Evolutionary conservation across 768 basidiomycete species (phyloP), one percentile per base, ranked within the genome.

Genomic region (Cystobasidium onofrii): DNA sequence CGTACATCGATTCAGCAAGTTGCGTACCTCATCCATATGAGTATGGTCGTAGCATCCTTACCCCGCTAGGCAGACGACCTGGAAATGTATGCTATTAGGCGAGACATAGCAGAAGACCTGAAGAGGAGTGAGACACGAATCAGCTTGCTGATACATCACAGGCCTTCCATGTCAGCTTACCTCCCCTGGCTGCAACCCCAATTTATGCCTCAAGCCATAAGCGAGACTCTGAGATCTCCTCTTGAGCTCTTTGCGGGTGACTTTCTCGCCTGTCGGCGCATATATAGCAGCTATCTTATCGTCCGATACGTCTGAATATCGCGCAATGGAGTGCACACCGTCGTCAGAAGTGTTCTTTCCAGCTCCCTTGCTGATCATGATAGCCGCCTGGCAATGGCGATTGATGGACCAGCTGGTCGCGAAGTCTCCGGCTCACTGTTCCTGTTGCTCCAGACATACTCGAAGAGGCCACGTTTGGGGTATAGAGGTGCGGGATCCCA

Each of bases 41-140:
- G 36, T 20, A 9, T 34, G 15, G 12, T n/a, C n/a, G n/a, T 15
- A 29, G 52, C 39, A 6, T 39, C 39, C 29, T 18, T 18, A 25
- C 31, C 20, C 46, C n/a, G 17, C 61, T 17, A 34, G n/a, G 18
- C 63, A 64, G 50, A 71, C 62, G 4, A 57, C n/a, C 57, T 60
- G 76, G 61, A 76, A 78, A 70, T 76, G 75, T 54, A 75, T 52
- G 25, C 74, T 46, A 65, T 78, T 79, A 33, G 78, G 77, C 13
- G 77, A 79, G 64, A 79, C 71, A 36, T 74, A 29, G 70, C 62
- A 57, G 34, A 77, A 64, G 64, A 76, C 76, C 52, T 74, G 67
- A n/a, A 29, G 33, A 29, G 15, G n/a, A n/a, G n/a, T n/a, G n/a
- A n/a, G n/a, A n/a, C n/a, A n/a, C n/a, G n/a, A n/a, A n/a, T n/a